Evolutionary conservation across 2,329 filamentous ascomycete genomes (phyloP), one percentile per base, ranked within the genome.

Genomic region (Chrysosporium keratinophilum): DNA sequence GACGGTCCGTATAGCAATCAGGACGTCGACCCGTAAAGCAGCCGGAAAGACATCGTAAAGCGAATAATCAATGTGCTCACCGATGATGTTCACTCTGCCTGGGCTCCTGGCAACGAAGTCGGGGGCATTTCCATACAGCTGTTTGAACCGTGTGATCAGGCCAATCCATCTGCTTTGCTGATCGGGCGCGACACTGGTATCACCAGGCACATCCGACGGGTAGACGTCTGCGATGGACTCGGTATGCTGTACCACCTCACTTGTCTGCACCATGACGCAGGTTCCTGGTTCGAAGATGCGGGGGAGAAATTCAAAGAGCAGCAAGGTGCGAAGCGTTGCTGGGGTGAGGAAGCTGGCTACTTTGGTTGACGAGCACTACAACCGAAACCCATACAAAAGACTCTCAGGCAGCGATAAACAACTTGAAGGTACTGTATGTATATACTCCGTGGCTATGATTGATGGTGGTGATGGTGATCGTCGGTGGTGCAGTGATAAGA

Each of bases 51-150:
- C 90, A 62, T 93, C 84, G 76, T 97, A 98, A 17, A 98, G 81
- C 12, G 88, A 95, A 74, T 98, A 98, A 75, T 98, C 93, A 65
- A 98, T 95, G 74, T 98, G 93, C 78, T 98, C 93, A 69, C 93
- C 93, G 67, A 98, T 96, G 65, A 98, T 93, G 74, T 97, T 97
- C 61, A 98, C 93, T 61, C 93, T 82, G 56, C 93, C 93, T 1
- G 93, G 93, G 53, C 90, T 95, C 58, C 93, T 84, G 9, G 91
- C 81, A 17, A 97, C 82, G 64, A 95, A 96, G 56, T 86, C 79
- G 39, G 90, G 83, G 14, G 77, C 73, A 50, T 81, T 77, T 61
- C 82, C 83, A 71, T 91, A 95, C 41, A 73, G 74, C 55, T 78
- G 71, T 60, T 83, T 75, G 71, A 97, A 97, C 60, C 78, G 78